These are phyloP conservation scores for Teunomyces gatunensis DNA, from an alignment of 805 yeast genomes.

Conservation along the genomic window DNA sequence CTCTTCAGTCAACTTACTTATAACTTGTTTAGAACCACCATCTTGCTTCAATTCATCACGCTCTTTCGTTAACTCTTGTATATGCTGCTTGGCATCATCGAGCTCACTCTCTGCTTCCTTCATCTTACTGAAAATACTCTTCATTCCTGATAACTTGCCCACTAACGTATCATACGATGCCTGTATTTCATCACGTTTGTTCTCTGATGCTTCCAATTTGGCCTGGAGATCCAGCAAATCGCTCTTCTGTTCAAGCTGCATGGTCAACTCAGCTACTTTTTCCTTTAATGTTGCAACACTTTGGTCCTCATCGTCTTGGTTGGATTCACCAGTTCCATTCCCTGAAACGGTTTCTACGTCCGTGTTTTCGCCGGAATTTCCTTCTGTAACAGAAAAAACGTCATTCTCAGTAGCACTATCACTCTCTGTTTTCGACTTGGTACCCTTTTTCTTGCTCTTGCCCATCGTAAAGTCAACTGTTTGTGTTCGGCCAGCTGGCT, in stretches of 20 bases:
- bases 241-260: constrained; percentile 4
- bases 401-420: constrained; percentile 4
- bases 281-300: constrained; percentile 6
- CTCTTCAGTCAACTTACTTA: background rate
- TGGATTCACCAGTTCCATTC: background rate
- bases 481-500: constrained; percentile 1
- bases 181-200: constrained; percentile 56
- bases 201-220: constrained; percentile 12
- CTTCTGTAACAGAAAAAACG: background rate
- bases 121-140: constrained; percentile 67
- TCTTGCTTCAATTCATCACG: background rate
- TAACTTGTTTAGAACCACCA: background rate
- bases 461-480: constrained; percentile 13
- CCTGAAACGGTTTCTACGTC: background rate
- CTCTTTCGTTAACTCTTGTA: constrained; percentile 18
- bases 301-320: background rate
- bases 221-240: constrained; percentile 5
- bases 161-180: constrained; percentile 60
- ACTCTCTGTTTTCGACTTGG: constrained; percentile 15
- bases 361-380: background rate
- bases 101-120: constrained; percentile 65
- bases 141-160: constrained; percentile 69
- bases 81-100: constrained; percentile 47
- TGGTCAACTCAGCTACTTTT: constrained; percentile 6
- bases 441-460: constrained; percentile 21